A percentile compares a stretch with the other conserved stretches of the same genome.
Evolutionary conservation across 1,284 basidiomycete species (phyloP).

Genomic region (Moesziomyces sp.): DNA sequence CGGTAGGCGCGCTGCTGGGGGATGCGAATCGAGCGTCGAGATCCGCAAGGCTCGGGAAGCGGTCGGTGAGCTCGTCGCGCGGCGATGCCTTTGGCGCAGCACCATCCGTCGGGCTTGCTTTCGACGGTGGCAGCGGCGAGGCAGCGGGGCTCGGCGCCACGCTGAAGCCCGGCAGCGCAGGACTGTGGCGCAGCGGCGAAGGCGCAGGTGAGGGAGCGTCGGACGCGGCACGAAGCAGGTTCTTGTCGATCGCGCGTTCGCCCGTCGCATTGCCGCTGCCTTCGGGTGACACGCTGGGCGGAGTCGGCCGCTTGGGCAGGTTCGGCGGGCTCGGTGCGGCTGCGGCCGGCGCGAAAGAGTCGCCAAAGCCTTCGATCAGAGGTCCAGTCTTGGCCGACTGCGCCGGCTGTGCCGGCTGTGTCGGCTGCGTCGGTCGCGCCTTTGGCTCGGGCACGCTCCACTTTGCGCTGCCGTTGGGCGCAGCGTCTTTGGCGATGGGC

Average conservation of each 20-base stretch:
- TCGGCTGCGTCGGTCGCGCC: slow-evolving; percentile 1
- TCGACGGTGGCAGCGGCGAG: slow-evolving; percentile 24
- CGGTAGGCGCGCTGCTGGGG: not conserved
- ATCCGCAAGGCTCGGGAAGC: slow-evolving; percentile 56
- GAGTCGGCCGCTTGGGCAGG: slow-evolving; percentile 26
- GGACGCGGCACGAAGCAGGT: slow-evolving; percentile 31
- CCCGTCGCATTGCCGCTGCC: slow-evolving; percentile 13
- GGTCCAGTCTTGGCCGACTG: slow-evolving; percentile 23
- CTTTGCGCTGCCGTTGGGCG: slow-evolving; percentile 8
- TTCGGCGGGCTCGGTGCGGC: slow-evolving; percentile 10
- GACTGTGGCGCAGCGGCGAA: slow-evolving; percentile 47
- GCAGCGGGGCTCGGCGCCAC: slow-evolving; percentile 25
- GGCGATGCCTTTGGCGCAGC: slow-evolving; percentile 10
- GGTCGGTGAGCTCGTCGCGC: slow-evolving; percentile 37
- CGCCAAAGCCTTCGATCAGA: slow-evolving; percentile 39
- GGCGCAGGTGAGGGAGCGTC: slow-evolving; percentile 28
- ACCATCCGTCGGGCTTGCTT: not conserved
- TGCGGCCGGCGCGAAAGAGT: slow-evolving; percentile 29
- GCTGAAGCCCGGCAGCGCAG: slow-evolving; percentile 53
- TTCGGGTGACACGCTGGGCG: slow-evolving; percentile 14
- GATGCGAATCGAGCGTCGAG: slow-evolving; percentile 46
- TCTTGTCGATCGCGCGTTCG: slow-evolving; percentile 25
- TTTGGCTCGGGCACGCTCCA: slow-evolving; percentile 22
- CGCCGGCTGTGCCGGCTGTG: too few species aligned
- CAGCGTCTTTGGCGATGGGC: not conserved